Evolutionary conservation across 768 basidiomycete genomes (phyloP).

Genomic region (Tremella fuciformis): DNA sequence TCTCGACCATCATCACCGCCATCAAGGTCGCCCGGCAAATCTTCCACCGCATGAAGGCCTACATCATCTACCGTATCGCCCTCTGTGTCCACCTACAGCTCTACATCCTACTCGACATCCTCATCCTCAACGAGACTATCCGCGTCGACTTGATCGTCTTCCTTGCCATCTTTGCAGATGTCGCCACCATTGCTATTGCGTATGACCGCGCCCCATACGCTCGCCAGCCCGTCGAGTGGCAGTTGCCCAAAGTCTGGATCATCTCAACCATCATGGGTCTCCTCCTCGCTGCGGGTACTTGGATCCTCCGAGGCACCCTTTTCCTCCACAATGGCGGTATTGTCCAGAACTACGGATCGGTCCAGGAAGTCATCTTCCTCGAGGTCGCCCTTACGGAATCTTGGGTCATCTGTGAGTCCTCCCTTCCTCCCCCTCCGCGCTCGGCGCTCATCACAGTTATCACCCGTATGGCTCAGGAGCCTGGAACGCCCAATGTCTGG

Average conservation of each 20-base stretch:
- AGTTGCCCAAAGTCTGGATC: conserved; percentile 58
- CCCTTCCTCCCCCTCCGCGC: background rate
- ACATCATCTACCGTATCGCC: conserved; percentile 55
- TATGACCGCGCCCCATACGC: conserved; percentile 56
- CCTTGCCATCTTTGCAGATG: conserved; percentile 56
- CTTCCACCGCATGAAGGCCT: conserved; percentile 58
- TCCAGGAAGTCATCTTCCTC: conserved; percentile 58
- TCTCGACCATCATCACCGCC: conserved; percentile 54
- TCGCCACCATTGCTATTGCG: conserved; percentile 59
- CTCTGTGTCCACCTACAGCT: conserved; percentile 58
- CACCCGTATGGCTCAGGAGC: conserved; percentile 50
- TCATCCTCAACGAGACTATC: conserved; percentile 58
- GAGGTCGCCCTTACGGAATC: conserved; percentile 58
- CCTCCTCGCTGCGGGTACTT: conserved; percentile 56
- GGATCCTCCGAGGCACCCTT: conserved; percentile 56
- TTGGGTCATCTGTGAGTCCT: conserved; percentile 53
- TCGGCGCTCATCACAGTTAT: conserved; percentile 34
- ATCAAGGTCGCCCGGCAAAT: conserved; percentile 59
- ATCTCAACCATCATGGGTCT: conserved; percentile 55
- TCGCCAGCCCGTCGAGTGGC: conserved; percentile 57
- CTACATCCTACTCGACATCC: conserved; percentile 55
- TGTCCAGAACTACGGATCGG: conserved; percentile 56
- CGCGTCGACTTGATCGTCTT: conserved; percentile 57
- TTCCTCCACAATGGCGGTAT: conserved; percentile 55
- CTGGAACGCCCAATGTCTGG: conserved; percentile 46